Conservation (phyloP, 371 early-diverging fungal species). For the Massospora cicadina region DNA sequence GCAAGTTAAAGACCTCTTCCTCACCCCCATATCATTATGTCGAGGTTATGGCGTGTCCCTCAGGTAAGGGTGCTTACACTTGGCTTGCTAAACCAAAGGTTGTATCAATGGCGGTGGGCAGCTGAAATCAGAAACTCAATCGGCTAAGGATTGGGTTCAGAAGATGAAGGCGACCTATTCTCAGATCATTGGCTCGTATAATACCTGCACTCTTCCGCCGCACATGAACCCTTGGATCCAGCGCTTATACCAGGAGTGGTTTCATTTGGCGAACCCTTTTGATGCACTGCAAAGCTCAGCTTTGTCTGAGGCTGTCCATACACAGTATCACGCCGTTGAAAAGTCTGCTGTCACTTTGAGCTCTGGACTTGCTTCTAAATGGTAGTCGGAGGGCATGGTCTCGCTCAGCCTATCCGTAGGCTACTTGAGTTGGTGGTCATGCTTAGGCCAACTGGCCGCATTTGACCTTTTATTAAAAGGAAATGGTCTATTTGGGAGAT, state of each 20-base stretch:
- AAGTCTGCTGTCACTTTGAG: not conserved
- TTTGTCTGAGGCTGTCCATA: not conserved
- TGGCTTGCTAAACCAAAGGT: slow-evolving; percentile 14
- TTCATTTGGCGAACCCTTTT: not conserved
- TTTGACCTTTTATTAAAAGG: no score
- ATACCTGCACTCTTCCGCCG: slow-evolving; percentile 4
- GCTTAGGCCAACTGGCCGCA: no score
- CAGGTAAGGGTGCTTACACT: slow-evolving; percentile 21
- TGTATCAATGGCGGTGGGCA: slow-evolving; percentile 91
- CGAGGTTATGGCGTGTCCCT: slow-evolving; percentile 94
- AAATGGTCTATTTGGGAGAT: no score
- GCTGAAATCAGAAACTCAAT: slow-evolving; percentile 21
- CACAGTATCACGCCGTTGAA: slow-evolving; percentile 1
- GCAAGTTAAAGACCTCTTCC: slow-evolving; percentile 42
- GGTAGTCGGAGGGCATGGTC: slow-evolving; percentile 73
- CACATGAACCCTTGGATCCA: slow-evolving; percentile 17
- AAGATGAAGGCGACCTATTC: slow-evolving; percentile 30
- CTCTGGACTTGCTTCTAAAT: not conserved
- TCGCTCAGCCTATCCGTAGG: slow-evolving; percentile 84
- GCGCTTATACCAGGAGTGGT: slow-evolving; percentile 13
- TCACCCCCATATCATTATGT: slow-evolving; percentile 65
- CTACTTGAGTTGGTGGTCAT: slow-evolving; percentile 57
- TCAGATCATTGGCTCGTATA: slow-evolving; percentile 12
- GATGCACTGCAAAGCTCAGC: not conserved
- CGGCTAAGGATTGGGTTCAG: slow-evolving; percentile 21